Evolutionary conservation across 106 monocot species (phyloP).

Genomic region (Dendrobium chrysotoxum): DNA sequence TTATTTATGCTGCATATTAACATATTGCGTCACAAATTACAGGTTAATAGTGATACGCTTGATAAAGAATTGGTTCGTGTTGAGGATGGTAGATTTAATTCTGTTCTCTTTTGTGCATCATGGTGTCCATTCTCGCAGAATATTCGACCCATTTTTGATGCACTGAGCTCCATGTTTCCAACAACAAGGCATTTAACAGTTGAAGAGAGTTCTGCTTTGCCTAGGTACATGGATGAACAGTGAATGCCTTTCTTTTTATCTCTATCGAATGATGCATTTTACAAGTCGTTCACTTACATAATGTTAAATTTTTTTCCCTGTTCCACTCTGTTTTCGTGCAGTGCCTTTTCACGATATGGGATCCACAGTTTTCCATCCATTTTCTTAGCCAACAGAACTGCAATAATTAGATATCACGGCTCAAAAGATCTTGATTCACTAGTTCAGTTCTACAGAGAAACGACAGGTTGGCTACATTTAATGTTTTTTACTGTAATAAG

Average conservation of each 20-base stretch:
- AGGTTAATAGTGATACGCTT: slow-evolving; percentile 53
- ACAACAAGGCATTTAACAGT: slow-evolving; percentile 56
- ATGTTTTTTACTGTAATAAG: too few species aligned
- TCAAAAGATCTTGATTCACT: slow-evolving; percentile 62
- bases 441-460: slow-evolving; percentile 55
- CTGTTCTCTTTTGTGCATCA: slow-evolving; percentile 77
- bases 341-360: slow-evolving; percentile 73
- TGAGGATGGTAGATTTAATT: slow-evolving; percentile 19
- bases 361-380: slow-evolving; percentile 75
- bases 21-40: background rate
- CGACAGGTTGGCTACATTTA: slow-evolving; percentile 31
- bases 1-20: background rate
- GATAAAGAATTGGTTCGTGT: slow-evolving; percentile 26
- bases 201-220: slow-evolving; percentile 71
- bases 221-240: slow-evolving; percentile 33
- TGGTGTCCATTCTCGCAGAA: slow-evolving; percentile 86
- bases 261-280: background rate
- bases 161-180: slow-evolving; percentile 80
- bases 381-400: slow-evolving; percentile 41
- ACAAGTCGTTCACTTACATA: background rate
- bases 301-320: background rate
- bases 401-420: slow-evolving; percentile 38
- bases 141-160: slow-evolving; percentile 44
- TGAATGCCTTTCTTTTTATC: background rate
- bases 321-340: slow-evolving; percentile 17